A percentile compares a stretch with the other conserved stretches of the same genome.
phyloP scores from a whole-genome alignment of 257 asterid genomes.

The Solanum pinnatisectum region DNA sequence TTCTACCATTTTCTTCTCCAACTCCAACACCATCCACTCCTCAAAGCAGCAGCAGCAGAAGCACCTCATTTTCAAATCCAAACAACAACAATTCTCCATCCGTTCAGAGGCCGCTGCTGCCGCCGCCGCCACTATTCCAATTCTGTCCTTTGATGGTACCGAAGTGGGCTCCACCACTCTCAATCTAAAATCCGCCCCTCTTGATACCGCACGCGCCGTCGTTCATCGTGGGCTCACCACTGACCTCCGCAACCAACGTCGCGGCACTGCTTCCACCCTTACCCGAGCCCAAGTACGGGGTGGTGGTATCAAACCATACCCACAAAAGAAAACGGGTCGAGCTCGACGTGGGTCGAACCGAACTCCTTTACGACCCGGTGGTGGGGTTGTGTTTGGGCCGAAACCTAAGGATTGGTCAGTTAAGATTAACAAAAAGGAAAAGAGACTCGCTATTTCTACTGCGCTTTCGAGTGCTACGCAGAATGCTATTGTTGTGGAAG shows the following conservation, averaged over 20 bases:
- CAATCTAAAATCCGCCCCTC: slow-evolving; percentile 64
- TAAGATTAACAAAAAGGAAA: slow-evolving; percentile 83
- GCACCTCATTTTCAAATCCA: neutral
- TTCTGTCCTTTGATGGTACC: slow-evolving; percentile 75
- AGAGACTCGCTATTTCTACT: slow-evolving; percentile 74
- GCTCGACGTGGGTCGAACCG: slow-evolving; percentile 89
- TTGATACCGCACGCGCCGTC: slow-evolving; percentile 89
- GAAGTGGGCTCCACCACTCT: slow-evolving; percentile 72
- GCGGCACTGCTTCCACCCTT: slow-evolving; percentile 95
- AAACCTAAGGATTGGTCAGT: slow-evolving; percentile 92
- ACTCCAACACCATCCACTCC: slow-evolving; percentile 8
- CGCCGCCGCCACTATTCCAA: slow-evolving; percentile 35
- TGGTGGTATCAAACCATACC: slow-evolving; percentile 81
- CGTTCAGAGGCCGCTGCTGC: slow-evolving; percentile 34
- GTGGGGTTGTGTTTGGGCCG: slow-evolving; percentile 91
- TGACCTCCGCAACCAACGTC: slow-evolving; percentile 86
- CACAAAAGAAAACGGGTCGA: slow-evolving; percentile 80
- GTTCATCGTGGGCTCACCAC: slow-evolving; percentile 91
- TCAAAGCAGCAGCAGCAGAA: slow-evolving; percentile 1
- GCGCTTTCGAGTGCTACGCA: slow-evolving; percentile 70
- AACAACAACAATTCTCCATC: slow-evolving; percentile 20
- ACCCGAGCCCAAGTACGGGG: slow-evolving; percentile 94
- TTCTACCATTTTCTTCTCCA: slow-evolving; percentile 48
- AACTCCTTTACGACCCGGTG: slow-evolving; percentile 95
- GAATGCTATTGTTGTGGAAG: slow-evolving; percentile 76